Conservation (phyloP, 345 rosid species). For the Euphorbia tirucalli region DNA sequence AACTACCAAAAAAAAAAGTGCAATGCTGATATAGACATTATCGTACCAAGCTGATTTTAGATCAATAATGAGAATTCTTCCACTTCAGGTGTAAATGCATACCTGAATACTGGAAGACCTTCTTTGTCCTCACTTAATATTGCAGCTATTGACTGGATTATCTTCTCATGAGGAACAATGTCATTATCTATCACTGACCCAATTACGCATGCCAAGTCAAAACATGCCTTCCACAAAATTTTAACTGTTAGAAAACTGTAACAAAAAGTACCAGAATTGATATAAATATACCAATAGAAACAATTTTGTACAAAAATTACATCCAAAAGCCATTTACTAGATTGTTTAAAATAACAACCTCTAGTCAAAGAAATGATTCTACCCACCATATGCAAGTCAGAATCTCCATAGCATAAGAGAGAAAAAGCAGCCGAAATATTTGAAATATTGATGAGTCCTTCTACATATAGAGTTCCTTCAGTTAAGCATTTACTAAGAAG, state of each 20-base stretch:
- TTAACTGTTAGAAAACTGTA: conserved; percentile 52
- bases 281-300: conserved; percentile 26
- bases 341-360: conserved; percentile 14
- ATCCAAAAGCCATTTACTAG: conserved; percentile 19
- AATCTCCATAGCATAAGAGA: conserved; percentile 68
- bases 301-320: conserved; percentile 4
- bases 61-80: background rate
- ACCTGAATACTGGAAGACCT: conserved; percentile 81
- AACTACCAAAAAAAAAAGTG: background rate
- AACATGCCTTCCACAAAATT: conserved; percentile 80
- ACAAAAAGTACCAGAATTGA: conserved; percentile 25
- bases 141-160: conserved; percentile 65
- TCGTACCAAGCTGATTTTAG: background rate
- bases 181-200: conserved; percentile 62
- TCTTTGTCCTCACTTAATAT: conserved; percentile 67
- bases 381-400: conserved; percentile 89
- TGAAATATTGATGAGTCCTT: conserved; percentile 67
- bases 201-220: conserved; percentile 73
- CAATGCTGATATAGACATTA: background rate
- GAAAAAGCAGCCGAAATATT: conserved; percentile 68
- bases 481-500: conserved; percentile 81
- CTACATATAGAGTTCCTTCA: conserved; percentile 86
- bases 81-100: conserved; percentile 19
- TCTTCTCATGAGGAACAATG: conserved; percentile 62
- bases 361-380: conserved; percentile 11